Evolutionary conservation across 1,284 basidiomycete genomes (phyloP).

Genomic region (Hemileccinum hortonii): DNA sequence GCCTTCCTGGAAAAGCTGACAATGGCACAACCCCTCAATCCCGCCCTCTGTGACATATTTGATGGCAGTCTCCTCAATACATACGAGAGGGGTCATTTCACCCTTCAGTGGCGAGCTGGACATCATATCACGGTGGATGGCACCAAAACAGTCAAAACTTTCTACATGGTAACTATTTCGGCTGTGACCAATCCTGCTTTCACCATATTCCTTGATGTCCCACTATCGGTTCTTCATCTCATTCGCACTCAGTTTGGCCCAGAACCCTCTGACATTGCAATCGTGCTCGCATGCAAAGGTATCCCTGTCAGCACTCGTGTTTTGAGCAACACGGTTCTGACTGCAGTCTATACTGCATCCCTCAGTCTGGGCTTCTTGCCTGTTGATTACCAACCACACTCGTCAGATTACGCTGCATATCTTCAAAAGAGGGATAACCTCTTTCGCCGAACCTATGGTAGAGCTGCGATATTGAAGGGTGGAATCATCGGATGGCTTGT

Average conservation of each 20-base stretch:
- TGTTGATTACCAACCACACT: neutral
- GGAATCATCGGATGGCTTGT: conserved; percentile 4
- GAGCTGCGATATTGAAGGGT: conserved; percentile 2
- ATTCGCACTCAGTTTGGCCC: neutral
- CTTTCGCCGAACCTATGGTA: neutral
- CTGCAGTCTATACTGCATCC: neutral
- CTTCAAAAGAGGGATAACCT: conserved; percentile 2
- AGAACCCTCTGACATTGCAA: neutral
- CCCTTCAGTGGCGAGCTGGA: neutral
- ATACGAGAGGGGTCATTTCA: neutral
- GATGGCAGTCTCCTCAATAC: neutral
- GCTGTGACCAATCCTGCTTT: neutral
- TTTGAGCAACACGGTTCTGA: neutral
- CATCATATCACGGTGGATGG: neutral
- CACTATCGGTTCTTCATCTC: neutral
- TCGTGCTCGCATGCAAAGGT: neutral
- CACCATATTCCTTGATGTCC: neutral
- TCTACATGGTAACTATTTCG: neutral
- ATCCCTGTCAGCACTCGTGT: neutral
- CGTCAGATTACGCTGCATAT: conserved; percentile 1
- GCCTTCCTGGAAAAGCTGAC: neutral
- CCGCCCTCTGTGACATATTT: neutral
- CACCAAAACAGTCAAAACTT: neutral
- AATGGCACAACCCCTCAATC: neutral
- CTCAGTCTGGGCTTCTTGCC: neutral